Base-by-base conservation (phyloP, 192 early-diverging fungal genomes). In the Entrophospora sp. region DNA sequence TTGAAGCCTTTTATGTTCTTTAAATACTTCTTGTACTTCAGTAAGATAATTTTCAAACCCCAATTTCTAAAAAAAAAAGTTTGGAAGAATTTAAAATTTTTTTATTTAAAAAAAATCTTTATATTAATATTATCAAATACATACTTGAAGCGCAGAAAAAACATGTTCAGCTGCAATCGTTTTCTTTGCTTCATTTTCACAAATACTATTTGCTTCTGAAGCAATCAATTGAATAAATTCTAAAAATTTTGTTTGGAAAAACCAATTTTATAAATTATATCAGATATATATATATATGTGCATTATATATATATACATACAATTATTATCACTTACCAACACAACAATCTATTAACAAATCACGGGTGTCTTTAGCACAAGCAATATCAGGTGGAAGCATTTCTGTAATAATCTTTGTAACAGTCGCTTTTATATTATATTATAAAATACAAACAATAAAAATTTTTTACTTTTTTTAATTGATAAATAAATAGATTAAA, bases 141-240 rank as follows among this genome's bases (percentile, higher is more conserved):
- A 14, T 73, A 89, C 88, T 73, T 91, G 83, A 44, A 99, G 78
- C 6, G 96, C 91, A 1, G 83, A 64, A 24, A 99, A 77, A 7
- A 99, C 91, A 70, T 99, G 96, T 63, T 99, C 96, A 10, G 93
- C 94, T 0, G 93, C 87, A 66, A 99, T 99, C 8, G 96, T 97
- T 80, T 96, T 99, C 70, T 94, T 94, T 4, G 84, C 76, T 61
- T 95, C 95, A 67, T 95, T 94, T 73, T 99, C 96, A 73, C 94
- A 97, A 34, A 90, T 87, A 58, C 96, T 94, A 73, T 95, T 99
- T 10, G 96, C 92, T 73, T 95, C 87, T 4, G 93, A 90, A 24
- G 95, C 89, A 28, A 98, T 81, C 69, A 98, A 74, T 49, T 98
- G 95, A 42, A 98, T 95, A 67, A 97, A 97, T 74, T 98, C 95